phyloP scores from a whole-genome alignment of 495 filamentous ascomycete species.

The Coniosporium apollinis region DNA sequence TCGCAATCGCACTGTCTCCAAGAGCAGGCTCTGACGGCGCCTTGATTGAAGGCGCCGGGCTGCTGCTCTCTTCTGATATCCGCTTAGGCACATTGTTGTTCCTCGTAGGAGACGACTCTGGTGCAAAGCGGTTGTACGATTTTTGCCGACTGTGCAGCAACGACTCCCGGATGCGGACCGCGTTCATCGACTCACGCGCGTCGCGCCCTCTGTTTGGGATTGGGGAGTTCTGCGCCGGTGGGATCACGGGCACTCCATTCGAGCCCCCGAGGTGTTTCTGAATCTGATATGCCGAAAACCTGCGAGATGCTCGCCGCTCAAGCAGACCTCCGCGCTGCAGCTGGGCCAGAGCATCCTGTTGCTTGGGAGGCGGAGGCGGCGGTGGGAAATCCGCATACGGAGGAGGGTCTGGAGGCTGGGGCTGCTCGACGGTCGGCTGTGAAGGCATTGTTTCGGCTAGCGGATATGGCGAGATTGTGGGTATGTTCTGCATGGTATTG shows the following conservation, averaged over 20 bases:
- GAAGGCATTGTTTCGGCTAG: slow-evolving; percentile 36
- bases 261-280: slow-evolving; percentile 77
- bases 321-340: slow-evolving; percentile 81
- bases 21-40: slow-evolving; percentile 14
- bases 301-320: slow-evolving; percentile 79
- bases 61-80: slow-evolving; percentile 45
- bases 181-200: slow-evolving; percentile 78
- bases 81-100: slow-evolving; percentile 33
- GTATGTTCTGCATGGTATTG: slow-evolving; percentile 48
- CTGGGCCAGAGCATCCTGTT: slow-evolving; percentile 81
- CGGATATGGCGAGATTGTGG: slow-evolving; percentile 46
- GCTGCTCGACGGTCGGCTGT: slow-evolving; percentile 15
- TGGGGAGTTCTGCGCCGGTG: slow-evolving; percentile 63
- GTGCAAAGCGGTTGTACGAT: slow-evolving; percentile 32
- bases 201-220: slow-evolving; percentile 81
- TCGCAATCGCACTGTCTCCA: slow-evolving; percentile 30
- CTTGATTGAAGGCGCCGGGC: slow-evolving; percentile 25
- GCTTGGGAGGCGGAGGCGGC: slow-evolving; percentile 43
- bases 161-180: slow-evolving; percentile 64
- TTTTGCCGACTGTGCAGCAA: slow-evolving; percentile 46
- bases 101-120: slow-evolving; percentile 45
- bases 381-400: slow-evolving; percentile 2
- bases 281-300: slow-evolving; percentile 92
- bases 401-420: slow-evolving; percentile 5
- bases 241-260: slow-evolving; percentile 71